Percentiles rank a stretch among this genome's conserved stretches.
Conservation (phyloP, 305 asterid genomes). For the Solanum hybrid region DNA sequence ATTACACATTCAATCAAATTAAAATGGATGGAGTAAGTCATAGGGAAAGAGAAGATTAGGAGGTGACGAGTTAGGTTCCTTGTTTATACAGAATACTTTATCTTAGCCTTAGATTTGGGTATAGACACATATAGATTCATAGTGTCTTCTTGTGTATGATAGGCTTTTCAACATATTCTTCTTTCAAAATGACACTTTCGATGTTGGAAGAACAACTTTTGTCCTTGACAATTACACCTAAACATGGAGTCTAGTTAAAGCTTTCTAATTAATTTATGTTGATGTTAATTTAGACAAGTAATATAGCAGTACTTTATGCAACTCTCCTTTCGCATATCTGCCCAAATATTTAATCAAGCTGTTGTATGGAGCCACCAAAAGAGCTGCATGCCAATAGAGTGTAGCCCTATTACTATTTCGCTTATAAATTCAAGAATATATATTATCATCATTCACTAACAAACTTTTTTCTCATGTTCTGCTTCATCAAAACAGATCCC, state of each 20-base stretch:
- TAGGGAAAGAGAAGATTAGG: neutral
- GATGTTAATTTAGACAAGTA: neutral
- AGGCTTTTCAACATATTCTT: neutral
- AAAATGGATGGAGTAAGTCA: too few species aligned
- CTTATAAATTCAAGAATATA: conserved; percentile 7
- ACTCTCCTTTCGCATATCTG: conserved; percentile 53
- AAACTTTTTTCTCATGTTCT: neutral
- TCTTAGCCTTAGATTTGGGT: neutral
- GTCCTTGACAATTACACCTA: neutral
- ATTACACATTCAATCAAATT: too few species aligned
- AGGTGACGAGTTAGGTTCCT: neutral
- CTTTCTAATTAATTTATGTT: too few species aligned
- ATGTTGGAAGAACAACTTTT: neutral
- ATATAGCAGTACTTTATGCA: neutral
- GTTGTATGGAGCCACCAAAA: neutral
- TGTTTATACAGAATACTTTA: neutral
- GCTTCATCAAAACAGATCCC: neutral
- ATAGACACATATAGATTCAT: neutral
- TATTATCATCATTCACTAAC: neutral
- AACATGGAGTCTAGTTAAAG: neutral
- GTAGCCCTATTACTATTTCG: conserved; percentile 36
- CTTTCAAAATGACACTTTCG: neutral
- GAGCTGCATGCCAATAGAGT: conserved; percentile 36
- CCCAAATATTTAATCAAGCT: neutral
- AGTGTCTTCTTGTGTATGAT: too few species aligned